Conservation (phyloP, 1,284 basidiomycete genomes). For the Inonotus obliquus region DNA sequence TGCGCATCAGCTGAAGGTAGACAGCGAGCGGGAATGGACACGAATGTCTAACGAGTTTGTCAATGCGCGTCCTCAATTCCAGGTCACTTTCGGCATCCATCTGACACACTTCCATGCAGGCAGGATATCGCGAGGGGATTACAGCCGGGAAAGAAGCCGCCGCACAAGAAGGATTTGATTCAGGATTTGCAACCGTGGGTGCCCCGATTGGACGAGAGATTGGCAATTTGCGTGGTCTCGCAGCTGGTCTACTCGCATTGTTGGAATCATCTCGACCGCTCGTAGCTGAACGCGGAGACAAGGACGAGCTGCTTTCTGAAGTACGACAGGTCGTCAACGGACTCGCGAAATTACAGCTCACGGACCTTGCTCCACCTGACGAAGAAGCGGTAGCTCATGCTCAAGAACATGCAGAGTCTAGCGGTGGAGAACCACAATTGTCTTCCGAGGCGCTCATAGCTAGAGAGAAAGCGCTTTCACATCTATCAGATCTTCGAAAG, state of each 20-base stretch:
- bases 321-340: conserved; percentile 45
- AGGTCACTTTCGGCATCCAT: neutral
- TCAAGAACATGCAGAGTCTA: conserved; percentile 45
- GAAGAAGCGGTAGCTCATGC: conserved; percentile 70
- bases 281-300: neutral
- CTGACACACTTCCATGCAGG: conserved; percentile 38
- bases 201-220: conserved; percentile 70
- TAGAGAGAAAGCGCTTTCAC: conserved; percentile 25
- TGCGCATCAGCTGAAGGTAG: neutral
- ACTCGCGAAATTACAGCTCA: conserved; percentile 56
- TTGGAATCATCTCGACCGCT: conserved; percentile 26
- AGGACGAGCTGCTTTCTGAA: conserved; percentile 29
- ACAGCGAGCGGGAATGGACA: conserved; percentile 15
- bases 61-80: neutral
- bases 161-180: conserved; percentile 79
- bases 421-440: conserved; percentile 29
- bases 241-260: conserved; percentile 55
- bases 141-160: conserved; percentile 77
- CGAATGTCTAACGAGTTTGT: conserved; percentile 15
- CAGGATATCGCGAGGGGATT: conserved; percentile 85
- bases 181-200: conserved; percentile 68
- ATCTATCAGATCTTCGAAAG: neutral
- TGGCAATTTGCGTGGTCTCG: conserved; percentile 64
- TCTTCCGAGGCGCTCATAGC: conserved; percentile 22
- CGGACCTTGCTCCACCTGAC: conserved; percentile 66